Evolutionary conservation across 176 grass and related monocot genomes (phyloP).

Genomic region (Urochloa ruziziensis): DNA sequence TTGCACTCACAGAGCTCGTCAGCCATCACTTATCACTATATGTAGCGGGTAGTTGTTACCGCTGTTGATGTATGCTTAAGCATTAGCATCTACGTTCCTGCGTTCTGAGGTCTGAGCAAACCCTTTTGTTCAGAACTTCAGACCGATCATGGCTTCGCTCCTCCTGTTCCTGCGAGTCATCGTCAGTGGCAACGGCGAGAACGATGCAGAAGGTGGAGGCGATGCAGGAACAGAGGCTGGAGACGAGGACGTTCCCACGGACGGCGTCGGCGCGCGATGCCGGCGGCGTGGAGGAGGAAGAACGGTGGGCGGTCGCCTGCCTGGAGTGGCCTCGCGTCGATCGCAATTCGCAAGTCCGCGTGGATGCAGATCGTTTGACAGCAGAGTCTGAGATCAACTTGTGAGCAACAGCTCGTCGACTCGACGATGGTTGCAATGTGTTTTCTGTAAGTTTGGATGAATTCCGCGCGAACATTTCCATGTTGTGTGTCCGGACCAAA

Average conservation of each 20-base stretch:
- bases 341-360: constrained; percentile 24
- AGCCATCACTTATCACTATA: neutral
- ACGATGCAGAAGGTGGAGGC: neutral
- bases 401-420: neutral
- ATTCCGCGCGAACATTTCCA: neutral
- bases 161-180: constrained; percentile 60
- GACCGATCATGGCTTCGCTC: constrained; percentile 57
- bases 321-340: constrained; percentile 40
- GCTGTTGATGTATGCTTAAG: neutral
- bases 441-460: neutral
- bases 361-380: constrained; percentile 49
- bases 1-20: neutral
- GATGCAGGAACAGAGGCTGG: neutral
- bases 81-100: neutral
- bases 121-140: too few relatives aligned
- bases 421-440: neutral
- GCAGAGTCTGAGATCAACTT: too few relatives aligned
- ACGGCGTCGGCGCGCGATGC: neutral
- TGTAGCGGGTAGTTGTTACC: neutral
- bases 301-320: constrained; percentile 47
- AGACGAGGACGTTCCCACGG: neutral
- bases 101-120: neutral
- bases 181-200: neutral
- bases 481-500: too few relatives aligned
- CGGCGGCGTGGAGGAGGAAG: constrained; percentile 14